Evolutionary conservation across 441 rosid species (phyloP).

Genomic region (Lepidium campestre): DNA sequence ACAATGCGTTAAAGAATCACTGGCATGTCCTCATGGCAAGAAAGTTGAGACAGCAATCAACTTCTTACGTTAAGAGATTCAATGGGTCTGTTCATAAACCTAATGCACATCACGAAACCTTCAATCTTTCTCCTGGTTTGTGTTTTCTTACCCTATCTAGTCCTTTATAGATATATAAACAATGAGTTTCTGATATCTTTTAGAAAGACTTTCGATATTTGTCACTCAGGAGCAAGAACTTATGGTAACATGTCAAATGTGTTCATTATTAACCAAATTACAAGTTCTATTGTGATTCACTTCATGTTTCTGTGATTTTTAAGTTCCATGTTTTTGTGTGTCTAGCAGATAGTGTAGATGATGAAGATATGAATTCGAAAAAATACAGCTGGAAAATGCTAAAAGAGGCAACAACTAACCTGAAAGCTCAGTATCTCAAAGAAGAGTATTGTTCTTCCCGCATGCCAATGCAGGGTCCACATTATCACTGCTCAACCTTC

Average conservation of each 20-base stretch:
- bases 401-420: slow-evolving; percentile 8
- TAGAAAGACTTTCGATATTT: too few species aligned
- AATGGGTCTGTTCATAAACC: not conserved
- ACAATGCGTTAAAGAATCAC: slow-evolving; percentile 59
- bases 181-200: not conserved
- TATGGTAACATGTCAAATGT: not conserved
- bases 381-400: slow-evolving; percentile 16
- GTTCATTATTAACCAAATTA: not conserved
- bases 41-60: slow-evolving; percentile 48
- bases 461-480: slow-evolving; percentile 25
- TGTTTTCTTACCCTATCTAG: not conserved
- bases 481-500: slow-evolving; percentile 20
- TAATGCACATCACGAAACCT: not conserved
- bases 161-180: not conserved
- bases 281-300: not conserved
- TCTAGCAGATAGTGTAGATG: not conserved
- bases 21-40: slow-evolving; percentile 71
- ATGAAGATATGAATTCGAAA: not conserved
- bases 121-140: slow-evolving; percentile 21
- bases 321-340: slow-evolving; percentile 7
- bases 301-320: not conserved
- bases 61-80: slow-evolving; percentile 40
- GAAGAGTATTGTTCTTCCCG: slow-evolving; percentile 20
- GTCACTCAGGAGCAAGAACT: not conserved
- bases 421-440: slow-evolving; percentile 21